Conservation (phyloP, 768 basidiomycete genomes). For the Auriscalpium microsporum region DNA sequence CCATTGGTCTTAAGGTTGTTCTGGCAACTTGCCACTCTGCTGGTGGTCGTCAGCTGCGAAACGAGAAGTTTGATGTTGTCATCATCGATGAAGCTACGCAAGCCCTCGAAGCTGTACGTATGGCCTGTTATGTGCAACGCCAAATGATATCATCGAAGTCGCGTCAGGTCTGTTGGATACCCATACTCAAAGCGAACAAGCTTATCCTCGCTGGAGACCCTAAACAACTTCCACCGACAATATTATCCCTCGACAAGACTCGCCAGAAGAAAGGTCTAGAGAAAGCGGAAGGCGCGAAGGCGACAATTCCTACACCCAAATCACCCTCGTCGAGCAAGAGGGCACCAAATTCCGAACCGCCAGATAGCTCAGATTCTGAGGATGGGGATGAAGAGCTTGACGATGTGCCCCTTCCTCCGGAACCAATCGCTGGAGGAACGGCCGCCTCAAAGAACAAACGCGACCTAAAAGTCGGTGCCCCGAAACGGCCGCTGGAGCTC, state of each 20-base stretch:
- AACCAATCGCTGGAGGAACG: not conserved
- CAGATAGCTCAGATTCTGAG: not conserved
- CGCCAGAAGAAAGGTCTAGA: slow-evolving; percentile 20
- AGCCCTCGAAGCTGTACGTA: slow-evolving; percentile 80
- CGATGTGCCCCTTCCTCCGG: not conserved
- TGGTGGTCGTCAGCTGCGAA: slow-evolving; percentile 72
- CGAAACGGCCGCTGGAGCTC: not conserved
- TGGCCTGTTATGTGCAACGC: too few relatives aligned
- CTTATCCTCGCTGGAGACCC: slow-evolving; percentile 91
- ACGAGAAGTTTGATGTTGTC: slow-evolving; percentile 80
- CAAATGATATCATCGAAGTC: not conserved
- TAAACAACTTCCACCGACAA: slow-evolving; percentile 91
- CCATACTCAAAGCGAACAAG: slow-evolving; percentile 87
- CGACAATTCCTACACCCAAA: not conserved
- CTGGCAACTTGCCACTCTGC: slow-evolving; percentile 93
- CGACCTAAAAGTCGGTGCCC: not conserved
- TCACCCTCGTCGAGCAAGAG: not conserved
- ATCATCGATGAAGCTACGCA: slow-evolving; percentile 99
- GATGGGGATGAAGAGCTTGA: not conserved
- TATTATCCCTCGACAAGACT: slow-evolving; percentile 57
- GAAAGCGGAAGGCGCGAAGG: not conserved
- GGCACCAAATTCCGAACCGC: not conserved
- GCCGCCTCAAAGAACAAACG: not conserved
- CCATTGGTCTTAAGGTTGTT: slow-evolving; percentile 49
- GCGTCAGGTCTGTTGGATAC: slow-evolving; percentile 83